Base-by-base conservation (phyloP, 495 filamentous ascomycete genomes). In the Parachaetomium inaequale region DNA sequence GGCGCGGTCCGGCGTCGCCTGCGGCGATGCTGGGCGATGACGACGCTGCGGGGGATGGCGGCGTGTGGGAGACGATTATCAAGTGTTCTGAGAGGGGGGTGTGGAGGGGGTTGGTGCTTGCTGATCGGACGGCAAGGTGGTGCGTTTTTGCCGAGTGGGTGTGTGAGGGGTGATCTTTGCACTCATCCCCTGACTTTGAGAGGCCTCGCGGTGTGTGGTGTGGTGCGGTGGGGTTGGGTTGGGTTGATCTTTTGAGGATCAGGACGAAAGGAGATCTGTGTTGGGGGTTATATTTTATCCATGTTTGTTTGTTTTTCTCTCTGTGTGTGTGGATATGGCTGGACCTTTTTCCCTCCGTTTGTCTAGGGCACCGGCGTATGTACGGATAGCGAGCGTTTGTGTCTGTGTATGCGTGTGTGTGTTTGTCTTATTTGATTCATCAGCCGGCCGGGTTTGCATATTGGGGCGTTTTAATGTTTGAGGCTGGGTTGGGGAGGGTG, bases 81-180 rank as follows among this genome's bases (percentile, higher is more conserved):
- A 98, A 98, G 79, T 92, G 93, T 74, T 91, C 90, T 0, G 94
- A 98, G 71, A 81, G 87, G 29, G 94, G 94, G 0, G 82, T 87
- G 28, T 98, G 94, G 94, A 85, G 94, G 62, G 95, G 91, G 1
- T 75, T 99, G 56, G 94, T 99, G 63, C 81, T 99, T 21, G 94
- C 94, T 14, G 94, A 99, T 79, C 83, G 94, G 57, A 97, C 90
- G 63, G 95, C 93, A 10, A 81, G 94, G 63, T 99, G 94, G 94
- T 98, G 95, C 76, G 94, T 99, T 25, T 99, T 96, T 79, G 93
- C 88, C 29, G 94, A 99, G 78, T 99, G 94, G 94, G 85, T 90
- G 63, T 85, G 82, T 65, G 70, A 78, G 46, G 63, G 65, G 4
- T 68, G 49, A 4, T 12, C 7, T 47, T 47, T 26, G n/a, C 8